Evolutionary conservation across 306 rosid genomes (phyloP).

Genomic region (Morella rubra): DNA sequence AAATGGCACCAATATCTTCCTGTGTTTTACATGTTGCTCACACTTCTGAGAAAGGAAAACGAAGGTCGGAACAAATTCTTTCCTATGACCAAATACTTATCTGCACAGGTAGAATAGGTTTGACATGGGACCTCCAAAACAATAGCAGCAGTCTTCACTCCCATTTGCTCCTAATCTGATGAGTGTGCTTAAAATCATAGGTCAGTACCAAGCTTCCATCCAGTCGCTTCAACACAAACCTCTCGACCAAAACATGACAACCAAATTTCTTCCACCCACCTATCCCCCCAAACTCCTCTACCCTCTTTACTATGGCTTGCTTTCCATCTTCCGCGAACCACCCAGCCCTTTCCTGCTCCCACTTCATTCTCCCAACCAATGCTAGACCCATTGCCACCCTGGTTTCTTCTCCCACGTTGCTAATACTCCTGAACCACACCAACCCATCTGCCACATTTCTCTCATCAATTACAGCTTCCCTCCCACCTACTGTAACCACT

Average conservation of each 20-base stretch:
- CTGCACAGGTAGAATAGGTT: no score
- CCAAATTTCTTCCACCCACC: conserved; percentile 37
- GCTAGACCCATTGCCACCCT: conserved; percentile 49
- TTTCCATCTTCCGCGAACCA: conserved; percentile 6
- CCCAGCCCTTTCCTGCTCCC: conserved; percentile 43
- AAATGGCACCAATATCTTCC: neutral
- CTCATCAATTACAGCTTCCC: conserved; percentile 28
- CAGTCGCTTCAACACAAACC: conserved; percentile 37
- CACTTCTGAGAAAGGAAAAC: neutral
- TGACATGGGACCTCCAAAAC: no score
- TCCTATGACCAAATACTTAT: no score
- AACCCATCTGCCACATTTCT: conserved; percentile 29
- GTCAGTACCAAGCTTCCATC: conserved; percentile 33
- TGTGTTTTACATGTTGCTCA: neutral
- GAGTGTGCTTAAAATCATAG: conserved; percentile 40
- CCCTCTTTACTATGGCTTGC: conserved; percentile 23
- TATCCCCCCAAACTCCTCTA: conserved; percentile 31
- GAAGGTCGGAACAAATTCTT: neutral
- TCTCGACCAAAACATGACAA: conserved; percentile 43
- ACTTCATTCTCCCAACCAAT: conserved; percentile 58
- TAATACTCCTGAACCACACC: conserved; percentile 49
- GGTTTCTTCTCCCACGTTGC: conserved; percentile 39
- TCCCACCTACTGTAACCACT: conserved; percentile 35
- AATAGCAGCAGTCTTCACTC: no score
- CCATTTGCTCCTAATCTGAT: conserved; percentile 41